Conservation (phyloP, 78 protist species). For the Dictyostelium discoideum region DNA sequence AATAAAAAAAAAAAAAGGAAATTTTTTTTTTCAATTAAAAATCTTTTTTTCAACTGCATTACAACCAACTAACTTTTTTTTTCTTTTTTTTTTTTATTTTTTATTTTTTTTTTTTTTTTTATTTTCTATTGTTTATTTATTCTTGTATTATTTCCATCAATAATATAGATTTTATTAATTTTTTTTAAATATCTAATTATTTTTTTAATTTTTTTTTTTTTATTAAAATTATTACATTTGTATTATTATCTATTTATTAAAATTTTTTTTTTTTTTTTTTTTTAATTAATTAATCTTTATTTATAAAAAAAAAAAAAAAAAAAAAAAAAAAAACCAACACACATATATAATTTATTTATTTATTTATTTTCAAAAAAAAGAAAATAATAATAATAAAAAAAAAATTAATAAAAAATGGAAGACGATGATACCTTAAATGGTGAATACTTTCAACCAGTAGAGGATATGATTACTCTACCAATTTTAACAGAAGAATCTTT, state of each 20-base stretch:
- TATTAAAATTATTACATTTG: background rate
- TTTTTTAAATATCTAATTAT: too few species aligned
- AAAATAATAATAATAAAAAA: too few species aligned
- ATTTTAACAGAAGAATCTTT: slow-evolving; percentile 83
- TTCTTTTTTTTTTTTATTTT: too few species aligned
- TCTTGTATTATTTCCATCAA: too few species aligned
- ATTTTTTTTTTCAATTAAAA: background rate
- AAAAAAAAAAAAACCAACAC: background rate
- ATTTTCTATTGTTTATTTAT: background rate
- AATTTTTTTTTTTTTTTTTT: background rate
- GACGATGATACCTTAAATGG: background rate
- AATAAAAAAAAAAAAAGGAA: too few species aligned
- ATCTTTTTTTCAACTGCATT: background rate
- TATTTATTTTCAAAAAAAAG: background rate
- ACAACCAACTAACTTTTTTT: background rate
- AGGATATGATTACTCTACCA: slow-evolving; percentile 88
- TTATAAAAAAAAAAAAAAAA: slow-evolving; percentile 2
- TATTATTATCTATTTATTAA: background rate
- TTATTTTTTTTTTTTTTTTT: background rate
- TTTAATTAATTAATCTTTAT: background rate
- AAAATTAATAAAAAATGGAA: background rate
- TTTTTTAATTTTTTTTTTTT: too few species aligned
- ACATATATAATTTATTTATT: background rate
- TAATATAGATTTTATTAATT: too few species aligned
- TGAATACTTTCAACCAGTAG: slow-evolving; percentile 63